A percentile compares a stretch with the other conserved stretches of the same genome.
These are phyloP conservation scores for Geosiphon pyriformis DNA, from an alignment of 192 early-diverging fungal species.

Conservation along the genomic window DNA sequence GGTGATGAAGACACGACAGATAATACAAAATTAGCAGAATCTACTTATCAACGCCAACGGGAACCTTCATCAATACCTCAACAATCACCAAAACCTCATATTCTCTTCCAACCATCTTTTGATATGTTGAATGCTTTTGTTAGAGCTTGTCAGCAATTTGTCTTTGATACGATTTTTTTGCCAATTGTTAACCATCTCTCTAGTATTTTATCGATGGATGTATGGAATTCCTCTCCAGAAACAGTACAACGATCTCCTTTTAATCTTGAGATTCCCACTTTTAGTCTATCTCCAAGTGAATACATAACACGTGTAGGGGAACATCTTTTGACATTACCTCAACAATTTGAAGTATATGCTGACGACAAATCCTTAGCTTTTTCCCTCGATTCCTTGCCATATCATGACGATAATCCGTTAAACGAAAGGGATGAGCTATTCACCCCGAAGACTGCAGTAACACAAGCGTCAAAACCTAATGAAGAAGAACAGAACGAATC, in stretches of 20 bases:
- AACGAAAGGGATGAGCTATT: slow-evolving; percentile 9
- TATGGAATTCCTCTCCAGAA: slow-evolving; percentile 35
- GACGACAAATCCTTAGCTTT: slow-evolving; percentile 48
- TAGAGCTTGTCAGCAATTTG: slow-evolving; percentile 41
- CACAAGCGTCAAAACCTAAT: background rate
- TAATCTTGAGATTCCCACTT: slow-evolving; percentile 45
- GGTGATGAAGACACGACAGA: too few species aligned
- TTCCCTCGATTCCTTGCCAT: slow-evolving; percentile 39
- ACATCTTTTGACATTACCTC: slow-evolving; percentile 59
- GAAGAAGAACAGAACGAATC: slow-evolving; percentile 18
- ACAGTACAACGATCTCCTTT: slow-evolving; percentile 16
- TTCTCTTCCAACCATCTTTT: slow-evolving; percentile 1
- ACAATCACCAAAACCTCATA: too few species aligned
- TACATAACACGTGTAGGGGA: slow-evolving; percentile 69
- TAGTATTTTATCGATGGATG: slow-evolving; percentile 36
- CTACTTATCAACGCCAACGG: too few species aligned
- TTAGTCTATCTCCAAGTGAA: slow-evolving; percentile 58
- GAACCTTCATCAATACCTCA: too few species aligned
- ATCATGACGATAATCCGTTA: slow-evolving; percentile 27
- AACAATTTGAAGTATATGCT: slow-evolving; percentile 61
- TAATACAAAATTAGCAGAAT: too few species aligned
- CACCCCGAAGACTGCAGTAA: background rate
- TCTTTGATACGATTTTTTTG: slow-evolving; percentile 54
- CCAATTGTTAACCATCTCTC: slow-evolving; percentile 43
- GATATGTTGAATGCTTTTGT: slow-evolving; percentile 29